Conservation (phyloP, 306 rosid genomes). For the Cercis canadensis region DNA sequence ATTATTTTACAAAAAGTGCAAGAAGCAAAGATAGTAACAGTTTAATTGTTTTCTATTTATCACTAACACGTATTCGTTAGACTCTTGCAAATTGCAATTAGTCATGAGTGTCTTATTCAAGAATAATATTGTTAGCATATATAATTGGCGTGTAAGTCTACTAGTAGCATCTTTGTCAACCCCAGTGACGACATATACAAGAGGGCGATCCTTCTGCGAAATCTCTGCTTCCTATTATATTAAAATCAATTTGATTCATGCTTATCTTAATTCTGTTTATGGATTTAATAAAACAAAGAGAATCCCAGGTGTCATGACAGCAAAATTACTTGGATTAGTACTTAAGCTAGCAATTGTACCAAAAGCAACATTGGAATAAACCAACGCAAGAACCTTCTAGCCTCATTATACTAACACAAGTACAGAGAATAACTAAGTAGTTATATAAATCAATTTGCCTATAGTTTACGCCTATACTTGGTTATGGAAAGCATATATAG, state of each 20-base stretch:
- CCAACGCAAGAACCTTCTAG: not conserved
- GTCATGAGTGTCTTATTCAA: conserved; percentile 34
- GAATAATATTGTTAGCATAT: conserved; percentile 32
- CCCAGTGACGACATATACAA: conserved; percentile 56
- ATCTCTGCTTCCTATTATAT: conserved; percentile 21
- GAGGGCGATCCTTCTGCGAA: conserved; percentile 37
- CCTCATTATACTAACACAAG: not conserved
- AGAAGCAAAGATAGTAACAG: conserved; percentile 35
- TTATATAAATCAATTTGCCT: no score
- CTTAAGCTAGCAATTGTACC: no score
- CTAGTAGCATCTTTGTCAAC: conserved; percentile 63
- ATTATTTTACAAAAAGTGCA: conserved; percentile 57
- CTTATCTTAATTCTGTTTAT: conserved; percentile 41
- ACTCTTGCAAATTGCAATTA: conserved; percentile 31
- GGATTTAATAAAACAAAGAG: conserved; percentile 17
- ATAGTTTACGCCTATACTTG: no score
- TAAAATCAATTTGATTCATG: conserved; percentile 31
- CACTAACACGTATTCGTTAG: conserved; percentile 41
- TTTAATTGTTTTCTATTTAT: conserved; percentile 28
- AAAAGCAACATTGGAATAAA: no score
- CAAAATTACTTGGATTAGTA: conserved; percentile 34
- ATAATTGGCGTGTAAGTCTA: conserved; percentile 29
- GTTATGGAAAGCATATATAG: no score
- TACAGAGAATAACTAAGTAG: no score
- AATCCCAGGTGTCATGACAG: conserved; percentile 43